Evolutionary conservation across 352 stramenopile genomes (phyloP).

Genomic region (Globisporangium lucens): DNA sequence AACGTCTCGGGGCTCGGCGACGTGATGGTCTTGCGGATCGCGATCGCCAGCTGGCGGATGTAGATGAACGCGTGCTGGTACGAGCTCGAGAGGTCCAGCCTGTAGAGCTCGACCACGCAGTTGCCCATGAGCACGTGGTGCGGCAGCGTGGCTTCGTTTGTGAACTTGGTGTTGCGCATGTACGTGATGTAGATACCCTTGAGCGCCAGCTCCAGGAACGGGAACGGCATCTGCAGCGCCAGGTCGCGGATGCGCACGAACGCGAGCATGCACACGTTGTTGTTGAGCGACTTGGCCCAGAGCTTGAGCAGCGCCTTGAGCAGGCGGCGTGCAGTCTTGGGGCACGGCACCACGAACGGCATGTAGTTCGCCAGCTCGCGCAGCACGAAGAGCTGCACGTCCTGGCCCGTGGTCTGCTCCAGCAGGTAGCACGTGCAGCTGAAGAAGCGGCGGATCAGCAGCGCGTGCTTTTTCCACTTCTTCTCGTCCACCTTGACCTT

Average conservation of each 20-base stretch:
- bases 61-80: constrained; percentile 99
- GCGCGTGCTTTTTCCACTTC: constrained; percentile 76
- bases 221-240: constrained; percentile 93
- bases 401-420: constrained; percentile 74
- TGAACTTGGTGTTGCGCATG: constrained; percentile 95
- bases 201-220: constrained; percentile 95
- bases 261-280: constrained; percentile 86
- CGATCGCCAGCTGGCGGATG: constrained; percentile 97
- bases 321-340: constrained; percentile 61
- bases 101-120: constrained; percentile 98
- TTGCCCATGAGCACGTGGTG: constrained; percentile 94
- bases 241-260: constrained; percentile 96
- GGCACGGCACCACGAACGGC: constrained; percentile 59
- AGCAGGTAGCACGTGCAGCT: constrained; percentile 92
- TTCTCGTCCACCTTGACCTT: constrained; percentile 61
- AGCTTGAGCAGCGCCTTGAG: constrained; percentile 86
- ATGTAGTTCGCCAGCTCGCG: constrained; percentile 79
- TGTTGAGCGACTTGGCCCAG: constrained; percentile 82
- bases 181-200: constrained; percentile 97
- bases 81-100: constrained; percentile 93
- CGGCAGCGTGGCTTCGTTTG: constrained; percentile 79
- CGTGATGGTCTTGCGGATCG: constrained; percentile 94
- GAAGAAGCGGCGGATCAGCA: constrained; percentile 91
- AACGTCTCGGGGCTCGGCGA: constrained; percentile 91
- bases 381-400: constrained; percentile 83